Percentiles rank a stretch among this genome's conserved stretches.
Evolutionary conservation across 2,329 filamentous ascomycete genomes (phyloP).

Genomic region (Cercospora citrullina): DNA sequence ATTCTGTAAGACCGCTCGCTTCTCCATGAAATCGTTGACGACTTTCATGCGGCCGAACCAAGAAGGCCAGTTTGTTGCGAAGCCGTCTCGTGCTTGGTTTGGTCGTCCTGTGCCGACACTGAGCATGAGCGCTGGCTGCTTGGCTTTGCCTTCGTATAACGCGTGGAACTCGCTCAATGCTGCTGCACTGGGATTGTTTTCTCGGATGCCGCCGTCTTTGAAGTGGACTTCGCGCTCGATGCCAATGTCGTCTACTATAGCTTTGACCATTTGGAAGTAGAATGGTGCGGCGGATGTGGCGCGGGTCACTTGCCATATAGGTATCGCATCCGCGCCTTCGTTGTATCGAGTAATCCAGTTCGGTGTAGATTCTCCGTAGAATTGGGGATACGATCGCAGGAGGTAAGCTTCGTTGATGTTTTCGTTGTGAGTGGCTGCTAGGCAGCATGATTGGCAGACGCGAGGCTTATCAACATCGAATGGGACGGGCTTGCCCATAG

Average conservation of each 20-base stretch:
- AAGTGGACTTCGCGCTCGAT: constrained; percentile 39
- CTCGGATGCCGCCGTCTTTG: constrained; percentile 54
- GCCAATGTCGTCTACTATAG: constrained; percentile 43
- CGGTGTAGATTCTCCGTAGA: constrained; percentile 43
- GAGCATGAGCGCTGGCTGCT: constrained; percentile 47
- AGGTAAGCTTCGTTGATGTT: constrained; percentile 52
- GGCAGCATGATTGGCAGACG: constrained; percentile 46
- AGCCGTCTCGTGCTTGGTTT: constrained; percentile 47
- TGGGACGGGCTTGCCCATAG: constrained; percentile 21
- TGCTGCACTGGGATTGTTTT: constrained; percentile 53
- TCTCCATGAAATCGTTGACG: constrained; percentile 50
- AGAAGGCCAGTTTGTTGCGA: constrained; percentile 48
- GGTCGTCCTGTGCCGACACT: constrained; percentile 51
- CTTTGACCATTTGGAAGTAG: constrained; percentile 53
- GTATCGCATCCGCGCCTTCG: constrained; percentile 46
- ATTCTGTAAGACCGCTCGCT: constrained; percentile 52
- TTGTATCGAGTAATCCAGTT: constrained; percentile 51
- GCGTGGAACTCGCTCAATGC: constrained; percentile 51
- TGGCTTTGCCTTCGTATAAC: constrained; percentile 45
- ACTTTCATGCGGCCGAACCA: constrained; percentile 45
- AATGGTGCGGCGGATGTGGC: constrained; percentile 56
- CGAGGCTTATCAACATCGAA: constrained; percentile 38
- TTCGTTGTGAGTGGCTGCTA: constrained; percentile 51
- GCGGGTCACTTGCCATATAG: constrained; percentile 55
- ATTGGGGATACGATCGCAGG: constrained; percentile 51